A percentile compares a stretch with the other conserved stretches of the same genome.
Evolutionary conservation across 2,329 filamentous ascomycete species (phyloP).

Genomic region (Chaetomium sp.): DNA sequence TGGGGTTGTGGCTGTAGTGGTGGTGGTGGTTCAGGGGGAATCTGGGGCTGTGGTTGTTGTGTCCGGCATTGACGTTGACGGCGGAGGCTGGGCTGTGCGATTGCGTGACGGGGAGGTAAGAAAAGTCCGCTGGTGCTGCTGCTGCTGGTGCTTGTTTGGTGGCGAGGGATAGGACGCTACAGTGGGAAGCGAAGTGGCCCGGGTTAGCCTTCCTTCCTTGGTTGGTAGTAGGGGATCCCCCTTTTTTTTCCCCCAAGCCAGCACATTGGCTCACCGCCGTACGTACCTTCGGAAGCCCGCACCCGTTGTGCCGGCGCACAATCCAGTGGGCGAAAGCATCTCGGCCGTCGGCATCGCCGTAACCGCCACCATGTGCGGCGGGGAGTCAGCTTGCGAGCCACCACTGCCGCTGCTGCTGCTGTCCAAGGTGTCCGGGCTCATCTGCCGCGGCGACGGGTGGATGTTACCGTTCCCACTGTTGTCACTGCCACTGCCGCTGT

Average conservation of each 20-base stretch:
- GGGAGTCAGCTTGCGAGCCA: not conserved
- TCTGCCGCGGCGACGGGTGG: constrained; percentile 4
- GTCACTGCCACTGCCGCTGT: too few species aligned
- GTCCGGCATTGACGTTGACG: too few species aligned
- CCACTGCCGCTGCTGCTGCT: not conserved
- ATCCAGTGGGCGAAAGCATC: not conserved
- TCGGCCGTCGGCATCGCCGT: constrained; percentile 7
- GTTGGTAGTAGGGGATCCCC: not conserved
- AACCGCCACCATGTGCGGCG: not conserved
- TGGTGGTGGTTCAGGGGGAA: constrained; percentile 4
- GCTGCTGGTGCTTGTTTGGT: too few species aligned
- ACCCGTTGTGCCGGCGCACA: not conserved
- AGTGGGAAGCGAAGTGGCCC: too few species aligned
- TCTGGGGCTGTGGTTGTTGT: not conserved
- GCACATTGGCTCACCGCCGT: not conserved
- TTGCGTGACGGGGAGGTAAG: constrained; percentile 1
- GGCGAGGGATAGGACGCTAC: not conserved
- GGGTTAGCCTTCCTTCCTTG: too few species aligned
- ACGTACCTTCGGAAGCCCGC: constrained; percentile 5
- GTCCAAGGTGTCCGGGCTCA: not conserved
- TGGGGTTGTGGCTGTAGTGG: too few species aligned
- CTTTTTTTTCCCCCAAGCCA: not conserved
- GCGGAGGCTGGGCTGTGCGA: constrained; percentile 1
- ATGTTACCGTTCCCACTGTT: not conserved
- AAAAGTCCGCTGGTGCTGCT: not conserved